These are phyloP conservation scores for Penicillium desertorum DNA, from an alignment of 495 filamentous ascomycete genomes.

Conservation along the genomic window DNA sequence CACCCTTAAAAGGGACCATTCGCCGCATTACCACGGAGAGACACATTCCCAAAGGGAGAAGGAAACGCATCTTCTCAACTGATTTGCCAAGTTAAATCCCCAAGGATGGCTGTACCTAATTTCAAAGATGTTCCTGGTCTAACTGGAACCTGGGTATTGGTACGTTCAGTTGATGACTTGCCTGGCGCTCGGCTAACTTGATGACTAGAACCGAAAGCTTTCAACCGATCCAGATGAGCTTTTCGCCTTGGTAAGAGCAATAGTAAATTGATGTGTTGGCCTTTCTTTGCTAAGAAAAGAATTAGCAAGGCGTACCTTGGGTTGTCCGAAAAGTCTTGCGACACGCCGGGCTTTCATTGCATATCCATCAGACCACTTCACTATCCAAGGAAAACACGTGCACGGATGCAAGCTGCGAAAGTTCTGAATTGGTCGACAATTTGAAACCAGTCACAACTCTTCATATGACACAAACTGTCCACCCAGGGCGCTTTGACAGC, in stretches of 20 bases:
- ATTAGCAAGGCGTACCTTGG: constrained; percentile 27
- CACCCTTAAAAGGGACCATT: not conserved
- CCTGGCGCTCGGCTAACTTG: not conserved
- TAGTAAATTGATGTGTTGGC: not conserved
- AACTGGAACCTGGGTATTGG: constrained; percentile 22
- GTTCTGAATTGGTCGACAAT: not conserved
- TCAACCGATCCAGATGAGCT: constrained; percentile 25
- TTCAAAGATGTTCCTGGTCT: constrained; percentile 12
- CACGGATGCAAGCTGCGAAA: not conserved
- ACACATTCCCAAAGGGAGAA: not conserved
- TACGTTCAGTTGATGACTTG: not conserved
- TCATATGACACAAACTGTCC: constrained; percentile 20
- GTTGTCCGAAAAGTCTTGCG: constrained; percentile 17
- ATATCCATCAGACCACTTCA: constrained; percentile 16
- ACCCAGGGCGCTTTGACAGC: constrained; percentile 21
- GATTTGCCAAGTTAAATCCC: not conserved
- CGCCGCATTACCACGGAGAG: not conserved
- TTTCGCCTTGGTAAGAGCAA: constrained; percentile 16
- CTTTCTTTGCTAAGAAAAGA: not conserved
- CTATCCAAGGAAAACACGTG: not conserved
- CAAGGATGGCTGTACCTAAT: constrained; percentile 12
- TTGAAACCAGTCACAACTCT: constrained; percentile 11
- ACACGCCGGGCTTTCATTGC: constrained; percentile 18
- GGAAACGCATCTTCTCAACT: not conserved
- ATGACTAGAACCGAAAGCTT: constrained; percentile 20